These are phyloP conservation scores for Xylaria multiplex DNA, from an alignment of 2,329 filamentous ascomycete genomes.

Conservation along the genomic window DNA sequence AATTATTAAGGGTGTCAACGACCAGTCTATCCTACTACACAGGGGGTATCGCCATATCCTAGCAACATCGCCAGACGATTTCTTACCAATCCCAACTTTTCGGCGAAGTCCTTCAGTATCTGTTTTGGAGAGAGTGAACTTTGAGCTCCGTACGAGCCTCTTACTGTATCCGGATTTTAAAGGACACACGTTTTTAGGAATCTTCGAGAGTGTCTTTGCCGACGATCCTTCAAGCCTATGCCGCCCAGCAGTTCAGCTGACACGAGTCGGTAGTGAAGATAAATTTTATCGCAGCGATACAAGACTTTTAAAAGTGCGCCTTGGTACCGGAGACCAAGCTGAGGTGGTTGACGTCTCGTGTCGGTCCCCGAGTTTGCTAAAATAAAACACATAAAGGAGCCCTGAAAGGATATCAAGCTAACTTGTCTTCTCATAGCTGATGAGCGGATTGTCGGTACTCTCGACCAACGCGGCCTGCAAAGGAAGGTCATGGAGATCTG, in stretches of 20 bases:
- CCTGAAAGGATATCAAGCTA: background rate
- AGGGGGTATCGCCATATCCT: background rate
- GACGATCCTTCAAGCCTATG: background rate
- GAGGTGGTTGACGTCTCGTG: background rate
- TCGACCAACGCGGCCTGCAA: background rate
- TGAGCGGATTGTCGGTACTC: too few species aligned
- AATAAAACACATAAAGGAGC: background rate
- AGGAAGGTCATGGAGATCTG: background rate
- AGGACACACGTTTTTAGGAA: background rate
- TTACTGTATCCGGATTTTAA: background rate
- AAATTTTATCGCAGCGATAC: background rate
- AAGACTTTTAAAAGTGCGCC: background rate
- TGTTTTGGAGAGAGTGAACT: background rate
- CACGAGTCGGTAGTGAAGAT: background rate
- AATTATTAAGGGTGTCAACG: slow-evolving; percentile 20
- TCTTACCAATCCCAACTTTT: background rate
- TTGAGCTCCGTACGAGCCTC: background rate
- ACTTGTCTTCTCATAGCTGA: too few species aligned
- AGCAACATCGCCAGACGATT: background rate
- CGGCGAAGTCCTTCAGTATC: background rate
- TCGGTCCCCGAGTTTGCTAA: background rate
- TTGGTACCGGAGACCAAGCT: background rate
- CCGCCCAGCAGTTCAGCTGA: slow-evolving; percentile 1
- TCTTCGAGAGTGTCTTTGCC: slow-evolving; percentile 5
- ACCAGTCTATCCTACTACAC: slow-evolving; percentile 24